Evolutionary conservation across 192 early-diverging fungal species (phyloP).

Genomic region (Backusella morwellensis): DNA sequence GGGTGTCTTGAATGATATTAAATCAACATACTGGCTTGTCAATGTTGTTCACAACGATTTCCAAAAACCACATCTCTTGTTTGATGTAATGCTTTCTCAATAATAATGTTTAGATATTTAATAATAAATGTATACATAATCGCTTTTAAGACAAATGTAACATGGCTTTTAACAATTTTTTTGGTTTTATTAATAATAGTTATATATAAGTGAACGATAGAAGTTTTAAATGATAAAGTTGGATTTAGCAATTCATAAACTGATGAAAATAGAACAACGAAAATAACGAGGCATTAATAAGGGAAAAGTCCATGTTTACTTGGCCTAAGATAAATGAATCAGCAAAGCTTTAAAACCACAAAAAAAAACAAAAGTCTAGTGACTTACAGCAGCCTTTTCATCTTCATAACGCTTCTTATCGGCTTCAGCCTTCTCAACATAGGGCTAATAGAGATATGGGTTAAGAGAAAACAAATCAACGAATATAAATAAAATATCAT

Average conservation of each 20-base stretch:
- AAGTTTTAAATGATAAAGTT: background rate
- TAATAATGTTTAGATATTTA: background rate
- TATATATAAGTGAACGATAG: background rate
- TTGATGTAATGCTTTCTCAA: slow-evolving; percentile 39
- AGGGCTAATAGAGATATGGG: slow-evolving; percentile 17
- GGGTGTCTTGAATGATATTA: slow-evolving; percentile 61
- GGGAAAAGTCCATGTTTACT: background rate
- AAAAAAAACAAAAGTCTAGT: background rate
- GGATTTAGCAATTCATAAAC: background rate
- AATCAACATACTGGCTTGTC: slow-evolving; percentile 69
- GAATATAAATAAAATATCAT: background rate
- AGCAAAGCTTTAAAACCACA: background rate
- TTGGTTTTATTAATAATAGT: background rate
- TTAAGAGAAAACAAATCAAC: slow-evolving; percentile 6
- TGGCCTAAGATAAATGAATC: background rate
- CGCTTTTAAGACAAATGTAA: background rate
- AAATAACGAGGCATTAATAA: background rate
- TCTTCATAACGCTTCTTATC: slow-evolving; percentile 43
- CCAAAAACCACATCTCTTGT: slow-evolving; percentile 45
- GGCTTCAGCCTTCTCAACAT: slow-evolving; percentile 29
- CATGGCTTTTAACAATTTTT: background rate
- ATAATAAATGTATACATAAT: background rate
- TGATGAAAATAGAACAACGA: background rate
- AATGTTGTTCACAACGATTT: slow-evolving; percentile 85
- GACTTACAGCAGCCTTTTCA: slow-evolving; percentile 37